Conservation (phyloP, 176 grass and related monocot genomes). For the Zea luxurians region DNA sequence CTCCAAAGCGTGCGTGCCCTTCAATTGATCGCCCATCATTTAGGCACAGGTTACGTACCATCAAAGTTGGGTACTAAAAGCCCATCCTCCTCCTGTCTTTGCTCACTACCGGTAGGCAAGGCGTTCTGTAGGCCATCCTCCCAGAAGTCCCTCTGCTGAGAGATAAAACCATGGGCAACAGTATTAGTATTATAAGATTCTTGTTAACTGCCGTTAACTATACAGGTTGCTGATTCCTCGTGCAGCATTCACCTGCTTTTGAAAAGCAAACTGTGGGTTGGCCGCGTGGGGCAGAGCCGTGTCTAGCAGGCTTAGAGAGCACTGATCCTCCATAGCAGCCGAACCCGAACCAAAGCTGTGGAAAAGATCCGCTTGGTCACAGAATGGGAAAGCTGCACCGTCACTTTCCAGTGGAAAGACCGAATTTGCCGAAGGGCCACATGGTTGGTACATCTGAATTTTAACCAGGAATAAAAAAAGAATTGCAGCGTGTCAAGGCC, state of each 20-base stretch:
- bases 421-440: slow-evolving; percentile 42
- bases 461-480: not conserved
- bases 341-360: slow-evolving; percentile 20
- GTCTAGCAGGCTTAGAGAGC: slow-evolving; percentile 49
- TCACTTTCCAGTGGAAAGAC: slow-evolving; percentile 66
- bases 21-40: slow-evolving; percentile 19
- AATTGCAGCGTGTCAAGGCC: not conserved
- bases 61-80: slow-evolving; percentile 47
- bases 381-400: slow-evolving; percentile 53
- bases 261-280: slow-evolving; percentile 50
- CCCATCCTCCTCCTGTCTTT: slow-evolving; percentile 43
- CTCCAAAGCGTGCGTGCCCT: not conserved
- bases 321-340: slow-evolving; percentile 40
- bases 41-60: slow-evolving; percentile 21
- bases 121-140: slow-evolving; percentile 56
- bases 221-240: slow-evolving; percentile 19
- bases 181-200: slow-evolving; percentile 44
- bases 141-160: slow-evolving; percentile 69
- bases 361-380: slow-evolving; percentile 48
- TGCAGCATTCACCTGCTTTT: slow-evolving; percentile 73
- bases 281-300: slow-evolving; percentile 41
- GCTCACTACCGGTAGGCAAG: slow-evolving; percentile 43
- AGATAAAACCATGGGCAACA: slow-evolving; percentile 10
- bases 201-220: not conserved
- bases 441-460: slow-evolving; percentile 72